Percentiles rank a stretch among this genome's conserved stretches.
phyloP scores from a whole-genome alignment of 345 rosid genomes.

The Rhizophora mangle region DNA sequence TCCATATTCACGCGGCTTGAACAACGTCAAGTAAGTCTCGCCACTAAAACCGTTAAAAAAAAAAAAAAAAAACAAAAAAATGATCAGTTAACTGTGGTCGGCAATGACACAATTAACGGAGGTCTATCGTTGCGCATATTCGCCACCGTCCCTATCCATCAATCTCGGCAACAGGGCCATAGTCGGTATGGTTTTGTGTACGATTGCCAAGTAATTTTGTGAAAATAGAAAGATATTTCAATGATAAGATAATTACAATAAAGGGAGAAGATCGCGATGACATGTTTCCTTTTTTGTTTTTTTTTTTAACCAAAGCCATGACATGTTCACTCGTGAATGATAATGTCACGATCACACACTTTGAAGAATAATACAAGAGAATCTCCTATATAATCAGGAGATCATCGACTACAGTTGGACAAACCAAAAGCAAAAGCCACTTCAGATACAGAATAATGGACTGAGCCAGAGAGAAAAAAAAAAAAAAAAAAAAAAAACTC shows the following conservation, averaged over 20 bases:
- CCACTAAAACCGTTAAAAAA: not conserved
- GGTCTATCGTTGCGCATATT: not conserved
- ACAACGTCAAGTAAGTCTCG: constrained; percentile 24
- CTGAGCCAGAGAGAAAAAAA: constrained; percentile 1
- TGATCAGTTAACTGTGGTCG: constrained; percentile 19
- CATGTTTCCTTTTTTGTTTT: no score
- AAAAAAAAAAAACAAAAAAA: not conserved
- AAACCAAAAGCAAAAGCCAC: constrained; percentile 14
- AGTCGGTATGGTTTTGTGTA: not conserved
- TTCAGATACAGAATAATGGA: constrained; percentile 16
- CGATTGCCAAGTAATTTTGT: not conserved
- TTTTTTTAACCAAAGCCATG: no score
- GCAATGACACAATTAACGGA: constrained; percentile 26
- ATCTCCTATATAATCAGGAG: not conserved
- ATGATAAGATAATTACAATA: not conserved
- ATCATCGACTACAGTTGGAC: not conserved
- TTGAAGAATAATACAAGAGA: not conserved
- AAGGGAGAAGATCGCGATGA: not conserved
- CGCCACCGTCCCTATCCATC: not conserved
- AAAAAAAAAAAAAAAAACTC: no score
- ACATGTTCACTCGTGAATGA: constrained; percentile 1
- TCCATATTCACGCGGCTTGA: constrained; percentile 42
- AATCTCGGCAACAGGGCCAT: constrained; percentile 18
- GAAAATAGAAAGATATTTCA: not conserved
- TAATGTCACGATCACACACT: not conserved